Evolutionary conservation across 306 rosid species (phyloP), one percentile per base, ranked within the genome.

Genomic region (Trifolium dubium): DNA sequence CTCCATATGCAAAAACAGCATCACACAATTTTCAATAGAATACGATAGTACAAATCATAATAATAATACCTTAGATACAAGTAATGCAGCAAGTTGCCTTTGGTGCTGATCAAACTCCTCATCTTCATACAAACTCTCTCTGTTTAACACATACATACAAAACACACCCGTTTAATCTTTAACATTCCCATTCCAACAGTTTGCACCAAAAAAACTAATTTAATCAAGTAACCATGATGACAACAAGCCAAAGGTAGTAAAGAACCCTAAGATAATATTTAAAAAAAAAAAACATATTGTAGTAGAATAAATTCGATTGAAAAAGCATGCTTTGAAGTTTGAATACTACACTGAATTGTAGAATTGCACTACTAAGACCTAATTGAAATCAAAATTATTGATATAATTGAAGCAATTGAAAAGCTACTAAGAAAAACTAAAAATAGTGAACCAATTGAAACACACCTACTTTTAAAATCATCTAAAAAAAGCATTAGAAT

Each of bases 41-140:
- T 68, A 51, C 3, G 23, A 74, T 12, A 55, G 77, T 70, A 67
- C 75, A 17, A 17, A 44, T 13, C 35, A 80, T 67, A 18, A 41
- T 4, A 47, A 32, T 23, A 70, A 79, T 70, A 94, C 98, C 97
- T 94, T 94, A 6, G 98, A 94, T 49, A 87, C 95, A 10, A 94
- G 92, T 61, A 94, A 84, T 1, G 98, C 98, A 40, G 98, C 97
- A 67, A 94, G 96, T 84, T 89, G 90, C 64, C 98, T 86, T 28
- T 91, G 96, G 70, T 87, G 96, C 74, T 84, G 94, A 79, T 92
- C 97, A 76, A 94, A 89, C 61, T 88, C 96, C 77, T 94, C 98
- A 14, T 94, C 98, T 79, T 94, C 98, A 59, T 94, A 92, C 81
- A 94, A 86, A 75, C 97, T 91, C 80, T 94, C 98, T 77, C 98